Conservation (phyloP, 148 eudicot species). For the Cornus kousa region DNA sequence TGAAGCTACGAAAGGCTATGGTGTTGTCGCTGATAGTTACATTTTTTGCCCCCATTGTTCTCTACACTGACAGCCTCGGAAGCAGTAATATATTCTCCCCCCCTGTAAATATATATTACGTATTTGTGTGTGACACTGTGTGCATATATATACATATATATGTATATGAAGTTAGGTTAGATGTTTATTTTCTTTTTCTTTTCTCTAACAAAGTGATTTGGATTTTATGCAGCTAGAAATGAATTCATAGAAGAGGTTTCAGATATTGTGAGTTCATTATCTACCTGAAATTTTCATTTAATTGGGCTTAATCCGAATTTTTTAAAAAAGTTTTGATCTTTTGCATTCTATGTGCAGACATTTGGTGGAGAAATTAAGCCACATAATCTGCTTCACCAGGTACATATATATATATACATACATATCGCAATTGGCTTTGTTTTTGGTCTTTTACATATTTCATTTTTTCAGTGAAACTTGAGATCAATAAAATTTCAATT, state of each 20-base stretch:
- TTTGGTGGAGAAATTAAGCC: conserved; percentile 44
- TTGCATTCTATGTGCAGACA: conserved; percentile 34
- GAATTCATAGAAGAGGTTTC: conserved; percentile 47
- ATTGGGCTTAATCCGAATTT: background rate
- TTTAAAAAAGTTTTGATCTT: background rate
- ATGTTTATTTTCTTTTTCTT: too few relatives aligned
- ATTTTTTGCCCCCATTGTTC: conserved; percentile 70
- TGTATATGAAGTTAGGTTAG: too few relatives aligned
- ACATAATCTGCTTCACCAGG: conserved; percentile 71
- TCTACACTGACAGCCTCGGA: conserved; percentile 61
- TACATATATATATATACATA: background rate
- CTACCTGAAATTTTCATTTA: background rate
- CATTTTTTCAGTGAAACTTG: background rate
- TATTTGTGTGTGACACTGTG: too few relatives aligned
- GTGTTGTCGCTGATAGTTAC: conserved; percentile 58
- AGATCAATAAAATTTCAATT: background rate
- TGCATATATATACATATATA: too few relatives aligned
- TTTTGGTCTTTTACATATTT: background rate
- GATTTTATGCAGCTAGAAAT: conserved; percentile 35
- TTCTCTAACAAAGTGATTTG: too few relatives aligned
- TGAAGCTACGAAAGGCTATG: conserved; percentile 44
- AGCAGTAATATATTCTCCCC: conserved; percentile 23
- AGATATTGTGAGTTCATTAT: conserved; percentile 44
- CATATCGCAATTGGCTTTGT: background rate
- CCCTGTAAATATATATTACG: too few relatives aligned